Evolutionary conservation across 2,329 filamentous ascomycete species (phyloP).

Genomic region (Hypomyces perniciosus): DNA sequence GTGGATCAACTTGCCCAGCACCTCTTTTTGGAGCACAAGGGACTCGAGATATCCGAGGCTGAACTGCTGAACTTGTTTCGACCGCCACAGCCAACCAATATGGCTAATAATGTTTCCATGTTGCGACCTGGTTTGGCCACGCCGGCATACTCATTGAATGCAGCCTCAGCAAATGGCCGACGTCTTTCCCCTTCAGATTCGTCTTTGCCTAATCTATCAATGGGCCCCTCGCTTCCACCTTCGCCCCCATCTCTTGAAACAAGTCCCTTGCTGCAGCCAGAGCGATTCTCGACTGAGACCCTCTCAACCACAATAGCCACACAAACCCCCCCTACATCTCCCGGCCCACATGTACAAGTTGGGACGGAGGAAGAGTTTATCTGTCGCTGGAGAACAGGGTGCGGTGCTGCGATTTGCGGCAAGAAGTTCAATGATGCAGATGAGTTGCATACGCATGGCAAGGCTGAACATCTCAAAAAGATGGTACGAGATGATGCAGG

Average conservation of each 20-base stretch:
- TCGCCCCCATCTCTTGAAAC: conserved; percentile 25
- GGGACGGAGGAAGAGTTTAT: conserved; percentile 21
- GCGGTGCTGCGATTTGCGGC: conserved; percentile 23
- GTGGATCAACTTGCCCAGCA: conserved; percentile 23
- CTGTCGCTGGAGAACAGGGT: conserved; percentile 29
- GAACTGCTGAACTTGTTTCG: not conserved
- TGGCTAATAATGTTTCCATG: not conserved
- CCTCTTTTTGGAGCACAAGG: conserved; percentile 24
- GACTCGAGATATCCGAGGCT: not conserved
- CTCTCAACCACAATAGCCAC: not conserved
- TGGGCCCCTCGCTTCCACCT: conserved; percentile 19
- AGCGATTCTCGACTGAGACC: conserved; percentile 10
- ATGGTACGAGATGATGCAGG: conserved; percentile 40
- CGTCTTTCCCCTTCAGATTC: conserved; percentile 19
- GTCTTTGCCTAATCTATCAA: conserved; percentile 20
- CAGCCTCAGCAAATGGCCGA: conserved; percentile 4
- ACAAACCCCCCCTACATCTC: conserved; percentile 7
- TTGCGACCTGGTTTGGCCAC: conserved; percentile 1
- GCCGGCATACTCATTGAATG: conserved; percentile 5
- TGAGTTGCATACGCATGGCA: conserved; percentile 51
- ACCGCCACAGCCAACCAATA: not conserved
- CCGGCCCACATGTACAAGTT: conserved; percentile 9
- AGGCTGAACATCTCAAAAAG: conserved; percentile 41
- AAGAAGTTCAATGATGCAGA: conserved; percentile 37
- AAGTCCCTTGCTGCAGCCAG: conserved; percentile 22